Evolutionary conservation across 306 rosid species (phyloP).

Genomic region (Pyrus betulifolia): DNA sequence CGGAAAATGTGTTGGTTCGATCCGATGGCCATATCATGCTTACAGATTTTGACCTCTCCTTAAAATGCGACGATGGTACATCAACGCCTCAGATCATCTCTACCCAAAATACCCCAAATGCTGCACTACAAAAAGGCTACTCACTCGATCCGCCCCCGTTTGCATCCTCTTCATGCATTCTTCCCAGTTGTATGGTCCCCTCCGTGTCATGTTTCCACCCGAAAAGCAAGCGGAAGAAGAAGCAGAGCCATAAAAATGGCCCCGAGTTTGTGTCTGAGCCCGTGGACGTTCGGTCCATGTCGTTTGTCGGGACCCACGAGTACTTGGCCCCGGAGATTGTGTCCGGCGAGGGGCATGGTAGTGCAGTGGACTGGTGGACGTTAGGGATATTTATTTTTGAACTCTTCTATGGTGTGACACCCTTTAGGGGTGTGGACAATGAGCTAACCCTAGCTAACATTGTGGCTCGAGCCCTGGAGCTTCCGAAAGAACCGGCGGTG

Average conservation of each 20-base stretch:
- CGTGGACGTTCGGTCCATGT: constrained; percentile 56
- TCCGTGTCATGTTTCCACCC: constrained; percentile 58
- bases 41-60: constrained; percentile 67
- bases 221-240: constrained; percentile 39
- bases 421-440: constrained; percentile 57
- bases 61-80: constrained; percentile 36
- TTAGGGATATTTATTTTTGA: constrained; percentile 57
- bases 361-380: constrained; percentile 84
- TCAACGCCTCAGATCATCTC: constrained; percentile 44
- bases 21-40: constrained; percentile 83
- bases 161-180: constrained; percentile 55
- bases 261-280: constrained; percentile 64
- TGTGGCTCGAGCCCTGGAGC: constrained; percentile 70
- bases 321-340: constrained; percentile 56
- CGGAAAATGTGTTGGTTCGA: constrained; percentile 70
- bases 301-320: constrained; percentile 76
- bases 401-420: constrained; percentile 61
- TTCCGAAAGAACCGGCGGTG: constrained; percentile 54
- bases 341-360: constrained; percentile 74
- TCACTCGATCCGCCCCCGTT: constrained; percentile 30
- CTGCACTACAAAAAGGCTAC: constrained; percentile 18
- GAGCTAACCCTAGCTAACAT: constrained; percentile 66
- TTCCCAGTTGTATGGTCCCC: constrained; percentile 61
- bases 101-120: constrained; percentile 12
- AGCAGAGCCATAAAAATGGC: constrained; percentile 12